phyloP scores from a whole-genome alignment of 2,329 filamentous ascomycete genomes.

The Alternaria angustiovoidea region DNA sequence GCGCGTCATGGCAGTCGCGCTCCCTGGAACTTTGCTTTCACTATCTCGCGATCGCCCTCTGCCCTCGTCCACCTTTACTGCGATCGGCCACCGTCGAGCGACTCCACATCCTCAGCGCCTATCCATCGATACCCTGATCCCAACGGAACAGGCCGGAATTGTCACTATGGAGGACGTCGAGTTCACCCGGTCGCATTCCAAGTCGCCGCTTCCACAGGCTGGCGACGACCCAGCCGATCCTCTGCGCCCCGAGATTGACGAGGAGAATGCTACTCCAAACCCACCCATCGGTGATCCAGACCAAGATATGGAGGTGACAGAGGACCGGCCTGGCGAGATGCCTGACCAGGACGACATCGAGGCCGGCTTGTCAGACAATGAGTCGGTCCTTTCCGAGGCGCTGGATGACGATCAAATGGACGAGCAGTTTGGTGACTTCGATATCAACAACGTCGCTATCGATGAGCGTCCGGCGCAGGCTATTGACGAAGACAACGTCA shows the following conservation, averaged over 20 bases:
- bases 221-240: constrained; percentile 58
- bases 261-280: constrained; percentile 57
- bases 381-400: constrained; percentile 67
- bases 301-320: constrained; percentile 57
- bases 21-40: constrained; percentile 20
- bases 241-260: constrained; percentile 57
- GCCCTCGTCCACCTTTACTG: constrained; percentile 8
- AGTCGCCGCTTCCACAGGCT: constrained; percentile 55
- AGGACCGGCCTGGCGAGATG: constrained; percentile 46
- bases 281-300: constrained; percentile 54
- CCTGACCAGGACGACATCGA: constrained; percentile 49
- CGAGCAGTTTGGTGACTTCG: constrained; percentile 63
- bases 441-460: constrained; percentile 67
- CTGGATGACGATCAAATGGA: constrained; percentile 72
- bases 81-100: background rate
- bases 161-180: constrained; percentile 54
- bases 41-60: constrained; percentile 17
- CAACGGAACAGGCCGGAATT: background rate
- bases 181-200: constrained; percentile 49
- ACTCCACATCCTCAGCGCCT: background rate
- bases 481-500: constrained; percentile 69
- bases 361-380: constrained; percentile 63
- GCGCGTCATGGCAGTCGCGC: constrained; percentile 36
- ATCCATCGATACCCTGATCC: background rate
- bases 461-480: constrained; percentile 66